Evolutionary conservation across 345 rosid genomes (phyloP), one percentile per base, ranked within the genome.

Genomic region (Hirschfeldia incana): DNA sequence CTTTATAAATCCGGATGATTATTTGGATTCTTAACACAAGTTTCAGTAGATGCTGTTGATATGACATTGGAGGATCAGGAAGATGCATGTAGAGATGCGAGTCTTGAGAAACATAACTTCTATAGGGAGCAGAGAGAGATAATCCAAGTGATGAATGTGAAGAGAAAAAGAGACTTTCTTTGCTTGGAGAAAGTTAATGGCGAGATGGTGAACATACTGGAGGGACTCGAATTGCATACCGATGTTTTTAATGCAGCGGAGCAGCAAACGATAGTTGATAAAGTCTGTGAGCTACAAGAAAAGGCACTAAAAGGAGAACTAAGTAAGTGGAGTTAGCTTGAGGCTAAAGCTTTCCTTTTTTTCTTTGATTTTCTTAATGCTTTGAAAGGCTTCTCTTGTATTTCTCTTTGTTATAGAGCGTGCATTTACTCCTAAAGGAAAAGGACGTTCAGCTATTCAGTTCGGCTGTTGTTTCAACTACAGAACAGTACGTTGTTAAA

Each of bases 401-500:
- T 46, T 21, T 36, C 36, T 62, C 29, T 75, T 65, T 29, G 4
- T 16, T 53, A 2, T 34, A 89, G 57, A n/a, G n/a, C 85, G 85
- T 10, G 80, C 86, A 16, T 89, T 84, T 80, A 67, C 89, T 51
- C 81, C 83, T 65, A 84, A 75, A 28, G 88, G 89, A 7, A 89
- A 87, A 85, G 90, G 90, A 42, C 89, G 90, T 37, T 74, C 87
- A 7, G 85, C 92, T 4, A 75, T 85, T 28, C 92, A 89, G 61
- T 89, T 87, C 8, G 90, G 92, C 37, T 85, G 89, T 74, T 83
- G 90, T 77, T 88, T 84, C 83, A 85, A 87, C 65, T 87, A 87
- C 62, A 78, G 87, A 28, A 74, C 64, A 49, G 57, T 49, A 49
- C n/a, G 57, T 13, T 4, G 57, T 49, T 13, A 49, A 5, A 49